Evolutionary conservation across 176 grass and related monocot species (phyloP).

Genomic region (Cenchrus fungigraminus): DNA sequence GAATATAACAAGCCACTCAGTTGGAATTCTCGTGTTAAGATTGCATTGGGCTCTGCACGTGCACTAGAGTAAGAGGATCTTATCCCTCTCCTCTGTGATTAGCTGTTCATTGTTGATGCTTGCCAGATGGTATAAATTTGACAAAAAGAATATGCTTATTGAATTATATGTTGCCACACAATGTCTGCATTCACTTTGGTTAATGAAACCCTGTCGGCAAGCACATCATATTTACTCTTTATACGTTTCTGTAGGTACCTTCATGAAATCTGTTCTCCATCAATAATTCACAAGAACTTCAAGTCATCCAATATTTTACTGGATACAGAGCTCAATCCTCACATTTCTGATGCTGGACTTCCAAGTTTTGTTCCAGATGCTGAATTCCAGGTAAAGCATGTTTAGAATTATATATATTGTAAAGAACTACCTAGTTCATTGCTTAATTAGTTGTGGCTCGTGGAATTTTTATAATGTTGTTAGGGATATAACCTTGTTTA

Average conservation of each 20-base stretch:
- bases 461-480: conserved; percentile 13
- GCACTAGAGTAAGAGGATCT: conserved; percentile 77
- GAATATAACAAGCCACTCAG: conserved; percentile 81
- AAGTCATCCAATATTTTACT: conserved; percentile 92
- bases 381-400: conserved; percentile 75
- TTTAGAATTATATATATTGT: conserved; percentile 13
- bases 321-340: conserved; percentile 73
- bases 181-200: conserved; percentile 15
- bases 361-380: conserved; percentile 62
- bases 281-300: conserved; percentile 87
- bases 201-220: neutral
- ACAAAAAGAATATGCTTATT: neutral
- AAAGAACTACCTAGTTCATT: conserved; percentile 14
- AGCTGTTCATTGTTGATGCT: neutral
- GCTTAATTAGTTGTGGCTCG: conserved; percentile 16
- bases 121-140: conserved; percentile 1
- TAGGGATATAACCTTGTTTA: neutral
- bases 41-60: conserved; percentile 85
- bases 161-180: neutral
- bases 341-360: conserved; percentile 83
- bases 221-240: conserved; percentile 27
- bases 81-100: neutral
- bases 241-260: conserved; percentile 58
- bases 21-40: conserved; percentile 88
- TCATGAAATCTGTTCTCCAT: conserved; percentile 90